phyloP scores from a whole-genome alignment of 768 basidiomycete genomes.

The Fistulinella prunicolor region DNA sequence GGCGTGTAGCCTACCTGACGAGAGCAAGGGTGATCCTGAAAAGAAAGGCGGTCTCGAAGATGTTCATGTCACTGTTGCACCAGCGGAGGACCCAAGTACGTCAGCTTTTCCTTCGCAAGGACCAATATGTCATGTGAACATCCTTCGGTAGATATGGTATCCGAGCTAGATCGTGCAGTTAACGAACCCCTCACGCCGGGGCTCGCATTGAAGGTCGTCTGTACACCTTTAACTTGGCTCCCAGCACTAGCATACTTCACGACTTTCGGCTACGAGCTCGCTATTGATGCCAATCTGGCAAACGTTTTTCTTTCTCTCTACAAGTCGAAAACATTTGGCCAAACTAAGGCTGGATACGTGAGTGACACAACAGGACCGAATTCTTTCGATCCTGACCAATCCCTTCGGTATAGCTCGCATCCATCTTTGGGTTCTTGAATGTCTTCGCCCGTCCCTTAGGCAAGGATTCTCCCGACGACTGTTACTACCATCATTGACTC shows the following conservation, averaged over 20 bases:
- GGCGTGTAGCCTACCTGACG: constrained; percentile 12
- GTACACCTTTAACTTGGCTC: constrained; percentile 51
- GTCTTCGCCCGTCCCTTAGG: constrained; percentile 47
- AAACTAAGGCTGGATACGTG: constrained; percentile 52
- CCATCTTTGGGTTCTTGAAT: constrained; percentile 47
- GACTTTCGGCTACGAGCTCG: constrained; percentile 58
- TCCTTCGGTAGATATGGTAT: constrained; percentile 18
- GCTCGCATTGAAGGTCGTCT: constrained; percentile 33
- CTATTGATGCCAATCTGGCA: constrained; percentile 53
- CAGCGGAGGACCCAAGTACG: background rate
- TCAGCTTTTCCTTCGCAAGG: too few species aligned
- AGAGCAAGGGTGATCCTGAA: constrained; percentile 24
- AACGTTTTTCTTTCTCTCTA: constrained; percentile 42
- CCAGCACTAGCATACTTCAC: constrained; percentile 51
- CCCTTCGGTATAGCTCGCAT: constrained; percentile 20
- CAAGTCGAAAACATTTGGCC: constrained; percentile 39
- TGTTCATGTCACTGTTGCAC: constrained; percentile 14
- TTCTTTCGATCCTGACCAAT: constrained; percentile 6
- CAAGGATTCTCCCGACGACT: background rate
- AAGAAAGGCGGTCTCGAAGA: constrained; percentile 26
- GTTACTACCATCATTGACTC: background rate
- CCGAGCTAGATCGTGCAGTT: constrained; percentile 43
- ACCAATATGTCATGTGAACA: too few species aligned
- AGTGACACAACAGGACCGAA: constrained; percentile 30
- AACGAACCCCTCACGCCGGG: constrained; percentile 42